Base-by-base conservation (phyloP, 768 basidiomycete genomes). In the Mycena belliarum region DNA sequence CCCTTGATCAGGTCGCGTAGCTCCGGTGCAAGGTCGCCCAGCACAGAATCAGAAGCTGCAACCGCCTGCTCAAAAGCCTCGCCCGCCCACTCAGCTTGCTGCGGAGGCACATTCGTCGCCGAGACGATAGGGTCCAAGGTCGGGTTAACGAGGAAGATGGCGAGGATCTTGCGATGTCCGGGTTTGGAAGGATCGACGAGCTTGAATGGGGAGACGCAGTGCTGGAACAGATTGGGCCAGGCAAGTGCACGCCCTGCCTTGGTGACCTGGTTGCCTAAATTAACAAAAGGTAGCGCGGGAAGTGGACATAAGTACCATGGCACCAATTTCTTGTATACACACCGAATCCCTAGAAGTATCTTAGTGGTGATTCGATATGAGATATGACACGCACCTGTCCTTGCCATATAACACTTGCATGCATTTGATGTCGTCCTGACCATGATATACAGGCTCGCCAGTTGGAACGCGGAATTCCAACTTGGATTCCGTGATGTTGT, bases 141-240 rank as follows among this genome's bases (percentile, higher is more conserved):
- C 4, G 76, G 76, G 50, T 78, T 73, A 50, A 76, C 69, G 48
- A 77, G 71, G 67, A 75, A 74, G 55, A 77, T 63, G 12, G 68
- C 68, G 37, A 78, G 65, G 35, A 77, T 76, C 61, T 75, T 78
- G 49, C 75, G 72, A 46, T 74, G 67, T 4, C 76, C 76, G 0
- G 73, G 74, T 55, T 70, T 70, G 24, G 69, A 62, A 1, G 59
- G 47, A 49, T 78, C 73, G 14, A 50, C 58, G 26, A 76, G 72
- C 48, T 68, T 43, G 63, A 78, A 78, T 6, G 71, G 63, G 26
- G 68, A 69, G 25, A 77, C 72, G 24, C 65, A 65, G 60, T 77
- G 74, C 49, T 77, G 76, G 51, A 71, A 74, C 8, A 72, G 51
- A 63, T 76, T 76, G 8, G 75, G 75, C 63, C 75, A 77, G 18